These are phyloP conservation scores for Podaxis sp. DNA, from an alignment of 768 basidiomycete species.

Conservation along the genomic window DNA sequence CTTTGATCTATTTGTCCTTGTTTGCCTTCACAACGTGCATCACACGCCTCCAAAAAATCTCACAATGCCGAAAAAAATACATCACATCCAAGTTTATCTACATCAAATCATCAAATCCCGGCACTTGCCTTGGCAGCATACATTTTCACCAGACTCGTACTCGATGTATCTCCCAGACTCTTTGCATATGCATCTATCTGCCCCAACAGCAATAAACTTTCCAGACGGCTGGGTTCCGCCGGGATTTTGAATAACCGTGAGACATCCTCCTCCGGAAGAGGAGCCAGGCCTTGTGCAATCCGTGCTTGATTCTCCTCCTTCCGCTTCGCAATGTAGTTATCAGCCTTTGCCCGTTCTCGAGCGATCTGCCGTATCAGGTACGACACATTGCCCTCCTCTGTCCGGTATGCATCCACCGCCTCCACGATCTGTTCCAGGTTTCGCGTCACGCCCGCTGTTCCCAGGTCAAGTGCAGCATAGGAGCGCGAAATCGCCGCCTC, in stretches of 20 bases:
- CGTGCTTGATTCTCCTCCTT: slow-evolving; percentile 84
- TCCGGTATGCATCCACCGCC: slow-evolving; percentile 78
- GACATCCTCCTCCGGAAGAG: slow-evolving; percentile 85
- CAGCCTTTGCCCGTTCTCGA: slow-evolving; percentile 76
- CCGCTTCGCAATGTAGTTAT: slow-evolving; percentile 75
- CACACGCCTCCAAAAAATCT: not conserved
- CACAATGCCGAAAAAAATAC: not conserved
- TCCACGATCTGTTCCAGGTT: slow-evolving; percentile 85
- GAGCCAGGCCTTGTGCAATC: slow-evolving; percentile 76
- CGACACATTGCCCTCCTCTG: slow-evolving; percentile 89
- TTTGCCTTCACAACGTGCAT: slow-evolving; percentile 11
- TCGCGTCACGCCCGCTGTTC: slow-evolving; percentile 61
- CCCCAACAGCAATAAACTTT: slow-evolving; percentile 80
- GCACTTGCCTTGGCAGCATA: slow-evolving; percentile 49
- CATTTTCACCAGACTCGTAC: slow-evolving; percentile 78
- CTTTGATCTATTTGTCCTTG: slow-evolving; percentile 4
- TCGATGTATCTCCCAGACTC: slow-evolving; percentile 62
- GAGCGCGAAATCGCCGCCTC: slow-evolving; percentile 49
- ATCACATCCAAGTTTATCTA: not conserved
- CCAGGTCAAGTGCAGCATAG: slow-evolving; percentile 68
- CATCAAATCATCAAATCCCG: slow-evolving; percentile 10
- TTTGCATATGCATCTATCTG: slow-evolving; percentile 85
- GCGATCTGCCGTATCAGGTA: slow-evolving; percentile 86
- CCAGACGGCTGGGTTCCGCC: slow-evolving; percentile 81
- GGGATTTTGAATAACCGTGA: slow-evolving; percentile 84